Evolutionary conservation across 495 filamentous ascomycete species (phyloP).

Genomic region (Aspergillus taichungensis): DNA sequence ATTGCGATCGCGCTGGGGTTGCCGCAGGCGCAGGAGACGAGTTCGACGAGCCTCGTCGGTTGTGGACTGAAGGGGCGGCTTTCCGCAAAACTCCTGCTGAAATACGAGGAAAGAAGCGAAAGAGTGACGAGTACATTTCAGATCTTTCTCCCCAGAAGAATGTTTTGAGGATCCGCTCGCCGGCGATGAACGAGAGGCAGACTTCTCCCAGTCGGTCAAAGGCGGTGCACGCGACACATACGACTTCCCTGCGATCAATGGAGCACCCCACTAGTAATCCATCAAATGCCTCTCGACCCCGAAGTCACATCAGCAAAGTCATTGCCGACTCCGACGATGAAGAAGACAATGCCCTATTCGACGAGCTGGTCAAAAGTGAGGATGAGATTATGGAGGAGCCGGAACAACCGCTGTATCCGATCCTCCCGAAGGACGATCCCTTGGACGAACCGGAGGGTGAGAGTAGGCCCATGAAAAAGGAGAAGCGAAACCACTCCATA

Average conservation of each 20-base stretch:
- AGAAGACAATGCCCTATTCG: slow-evolving; percentile 17
- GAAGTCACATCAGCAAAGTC: slow-evolving; percentile 10
- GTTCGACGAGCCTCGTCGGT: slow-evolving; percentile 42
- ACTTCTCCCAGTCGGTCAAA: no score
- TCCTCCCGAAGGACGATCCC: slow-evolving; percentile 15
- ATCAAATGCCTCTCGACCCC: not conserved
- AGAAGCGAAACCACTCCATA: not conserved
- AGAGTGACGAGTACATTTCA: slow-evolving; percentile 58
- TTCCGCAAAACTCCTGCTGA: slow-evolving; percentile 32
- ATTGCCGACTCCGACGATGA: slow-evolving; percentile 43
- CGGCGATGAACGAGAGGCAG: not conserved
- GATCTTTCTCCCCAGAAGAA: slow-evolving; percentile 32
- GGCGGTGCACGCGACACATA: no score
- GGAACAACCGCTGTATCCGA: slow-evolving; percentile 22
- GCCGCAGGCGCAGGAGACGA: slow-evolving; percentile 36
- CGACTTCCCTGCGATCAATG: no score
- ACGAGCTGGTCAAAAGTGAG: slow-evolving; percentile 10
- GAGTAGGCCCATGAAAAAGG: not conserved
- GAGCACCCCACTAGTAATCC: not conserved
- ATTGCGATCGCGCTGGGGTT: slow-evolving; percentile 29
- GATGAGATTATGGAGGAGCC: slow-evolving; percentile 13
- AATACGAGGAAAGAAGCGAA: slow-evolving; percentile 59
- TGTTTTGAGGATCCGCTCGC: slow-evolving; percentile 16
- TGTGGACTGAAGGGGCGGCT: slow-evolving; percentile 55
- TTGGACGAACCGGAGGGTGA: not conserved